These are phyloP conservation scores for Dendrocalamus latiflorus DNA, from an alignment of 202 grass and related monocot genomes.

Conservation along the genomic window DNA sequence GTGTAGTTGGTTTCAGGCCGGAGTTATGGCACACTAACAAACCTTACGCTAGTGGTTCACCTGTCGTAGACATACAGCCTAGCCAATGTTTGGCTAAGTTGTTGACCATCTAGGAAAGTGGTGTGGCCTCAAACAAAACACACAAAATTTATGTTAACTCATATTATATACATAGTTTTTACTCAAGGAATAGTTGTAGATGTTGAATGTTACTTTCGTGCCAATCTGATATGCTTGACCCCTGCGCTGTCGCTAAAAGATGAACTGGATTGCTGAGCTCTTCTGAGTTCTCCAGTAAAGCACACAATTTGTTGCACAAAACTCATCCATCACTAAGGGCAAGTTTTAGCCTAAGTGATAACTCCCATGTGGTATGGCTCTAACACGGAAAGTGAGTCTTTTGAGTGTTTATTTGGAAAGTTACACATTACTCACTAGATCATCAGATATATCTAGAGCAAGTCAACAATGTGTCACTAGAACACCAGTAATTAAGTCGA, in stretches of 20 bases:
- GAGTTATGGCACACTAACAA: not conserved
- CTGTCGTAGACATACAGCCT: not conserved
- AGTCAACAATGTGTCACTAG: too few species aligned
- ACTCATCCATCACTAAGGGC: not conserved
- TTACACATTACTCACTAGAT: not conserved
- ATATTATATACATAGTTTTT: not conserved
- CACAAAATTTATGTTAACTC: not conserved
- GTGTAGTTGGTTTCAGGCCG: not conserved
- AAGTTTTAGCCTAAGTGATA: not conserved
- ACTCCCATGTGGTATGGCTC: not conserved
- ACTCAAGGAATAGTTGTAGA: not conserved
- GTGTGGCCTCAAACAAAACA: not conserved
- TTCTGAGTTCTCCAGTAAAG: not conserved
- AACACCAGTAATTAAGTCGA: too few species aligned
- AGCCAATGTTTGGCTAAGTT: not conserved
- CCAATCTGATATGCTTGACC: not conserved
- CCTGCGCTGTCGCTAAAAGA: too few species aligned
- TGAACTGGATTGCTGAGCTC: not conserved
- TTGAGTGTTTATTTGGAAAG: not conserved
- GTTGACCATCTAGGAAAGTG: not conserved
- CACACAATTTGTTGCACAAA: not conserved
- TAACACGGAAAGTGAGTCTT: not conserved
- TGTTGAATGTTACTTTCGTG: not conserved
- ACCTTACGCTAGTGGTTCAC: not conserved
- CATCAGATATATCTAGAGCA: not conserved